Conservation (phyloP, 352 stramenopile species). For the Peronospora belbahrii region DNA sequence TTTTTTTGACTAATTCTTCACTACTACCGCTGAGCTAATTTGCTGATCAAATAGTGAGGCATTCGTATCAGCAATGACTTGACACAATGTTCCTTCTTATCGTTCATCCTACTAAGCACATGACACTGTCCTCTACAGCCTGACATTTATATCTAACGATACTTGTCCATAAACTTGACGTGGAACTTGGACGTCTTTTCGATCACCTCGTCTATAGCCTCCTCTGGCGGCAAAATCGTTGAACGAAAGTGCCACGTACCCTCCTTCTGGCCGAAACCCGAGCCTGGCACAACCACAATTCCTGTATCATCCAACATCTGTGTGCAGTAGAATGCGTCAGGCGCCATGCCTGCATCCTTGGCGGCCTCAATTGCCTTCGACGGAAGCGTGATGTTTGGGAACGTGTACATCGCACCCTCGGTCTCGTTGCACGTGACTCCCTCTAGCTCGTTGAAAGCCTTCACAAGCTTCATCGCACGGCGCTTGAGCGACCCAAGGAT, state of each 20-base stretch:
- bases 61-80: background rate
- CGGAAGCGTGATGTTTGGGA: conserved; percentile 91
- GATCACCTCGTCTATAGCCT: conserved; percentile 92
- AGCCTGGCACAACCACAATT: conserved; percentile 97
- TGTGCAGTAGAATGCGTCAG: conserved; percentile 96
- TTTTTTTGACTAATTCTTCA: background rate
- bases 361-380: conserved; percentile 80
- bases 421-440: conserved; percentile 95
- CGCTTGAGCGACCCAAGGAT: conserved; percentile 93
- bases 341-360: conserved; percentile 56
- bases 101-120: background rate
- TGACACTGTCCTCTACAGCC: background rate
- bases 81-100: background rate
- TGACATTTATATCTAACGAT: conserved; percentile 47
- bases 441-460: conserved; percentile 93
- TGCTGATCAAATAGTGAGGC: background rate
- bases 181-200: conserved; percentile 94
- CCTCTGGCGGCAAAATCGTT: conserved; percentile 97
- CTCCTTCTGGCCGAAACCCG: conserved; percentile 94
- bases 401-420: conserved; percentile 98
- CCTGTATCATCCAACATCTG: conserved; percentile 94
- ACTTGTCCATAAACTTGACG: conserved; percentile 92
- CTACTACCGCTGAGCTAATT: background rate
- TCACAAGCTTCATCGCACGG: conserved; percentile 88
- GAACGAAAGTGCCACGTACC: conserved; percentile 98